Evolutionary conservation across 768 basidiomycete genomes (phyloP).

Genomic region (Pleurotus platypus): DNA sequence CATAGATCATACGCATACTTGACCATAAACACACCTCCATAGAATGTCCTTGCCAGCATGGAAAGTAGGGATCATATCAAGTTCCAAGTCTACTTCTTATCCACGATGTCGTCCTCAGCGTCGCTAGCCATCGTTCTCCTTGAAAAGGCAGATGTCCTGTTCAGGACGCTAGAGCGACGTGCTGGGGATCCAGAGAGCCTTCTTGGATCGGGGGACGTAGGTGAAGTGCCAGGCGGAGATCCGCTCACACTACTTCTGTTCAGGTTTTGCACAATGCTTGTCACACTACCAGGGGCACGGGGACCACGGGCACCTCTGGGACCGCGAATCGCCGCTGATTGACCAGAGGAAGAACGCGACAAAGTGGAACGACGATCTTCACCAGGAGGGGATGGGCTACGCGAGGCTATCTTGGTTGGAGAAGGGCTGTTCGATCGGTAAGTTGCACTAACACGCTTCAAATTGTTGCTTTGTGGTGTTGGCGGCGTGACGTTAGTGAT

Average conservation of each 20-base stretch:
- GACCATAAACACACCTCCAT: background rate
- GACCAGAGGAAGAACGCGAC: conserved; percentile 20
- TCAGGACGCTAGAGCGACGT: conserved; percentile 43
- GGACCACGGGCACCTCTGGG: conserved; percentile 48
- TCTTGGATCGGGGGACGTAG: conserved; percentile 36
- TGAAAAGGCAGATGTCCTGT: conserved; percentile 52
- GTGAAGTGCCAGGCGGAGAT: conserved; percentile 25
- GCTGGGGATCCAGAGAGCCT: conserved; percentile 45
- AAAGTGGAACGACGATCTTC: conserved; percentile 14
- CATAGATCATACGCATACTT: background rate
- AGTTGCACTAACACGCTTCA: conserved; percentile 18
- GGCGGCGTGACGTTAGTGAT: conserved; percentile 47
- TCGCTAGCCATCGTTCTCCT: conserved; percentile 82
- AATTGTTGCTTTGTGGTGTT: conserved; percentile 40
- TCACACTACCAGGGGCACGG: conserved; percentile 41
- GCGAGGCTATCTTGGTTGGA: conserved; percentile 32
- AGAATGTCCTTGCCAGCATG: background rate
- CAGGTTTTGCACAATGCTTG: conserved; percentile 53
- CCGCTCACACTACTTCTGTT: conserved; percentile 45
- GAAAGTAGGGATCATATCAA: background rate
- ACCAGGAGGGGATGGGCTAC: conserved; percentile 41
- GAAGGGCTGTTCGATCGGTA: conserved; percentile 30
- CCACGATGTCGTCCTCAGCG: conserved; percentile 72
- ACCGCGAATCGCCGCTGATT: conserved; percentile 17
- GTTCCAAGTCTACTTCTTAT: conserved; percentile 14